Percentiles rank a stretch among this genome's conserved stretches.
phyloP scores from a whole-genome alignment of 1,284 basidiomycete genomes.

The Cutaneotrichosporon arboriforme region DNA sequence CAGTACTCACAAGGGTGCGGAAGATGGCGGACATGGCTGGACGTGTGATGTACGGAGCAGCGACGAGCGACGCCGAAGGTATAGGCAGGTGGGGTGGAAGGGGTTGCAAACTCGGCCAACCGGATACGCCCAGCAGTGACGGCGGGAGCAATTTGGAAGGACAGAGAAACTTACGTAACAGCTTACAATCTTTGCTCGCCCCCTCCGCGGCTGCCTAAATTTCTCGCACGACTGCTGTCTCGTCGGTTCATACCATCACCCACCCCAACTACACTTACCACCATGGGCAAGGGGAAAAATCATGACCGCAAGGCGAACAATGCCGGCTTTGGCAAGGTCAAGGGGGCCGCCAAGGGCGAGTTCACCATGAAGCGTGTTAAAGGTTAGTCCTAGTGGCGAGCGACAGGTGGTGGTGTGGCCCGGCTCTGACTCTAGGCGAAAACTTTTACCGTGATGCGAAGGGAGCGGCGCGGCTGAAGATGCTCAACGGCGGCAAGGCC shows the following conservation, averaged over 20 bases:
- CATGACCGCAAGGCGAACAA: conserved; percentile 37
- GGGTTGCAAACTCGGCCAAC: background rate
- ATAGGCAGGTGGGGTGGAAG: background rate
- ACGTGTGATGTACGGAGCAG: conserved; percentile 3
- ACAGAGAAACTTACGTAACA: no score
- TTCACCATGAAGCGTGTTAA: conserved; percentile 63
- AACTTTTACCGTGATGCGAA: conserved; percentile 93
- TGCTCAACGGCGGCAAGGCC: conserved; percentile 85
- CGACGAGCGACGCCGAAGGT: background rate
- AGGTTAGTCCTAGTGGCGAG: conserved; percentile 39
- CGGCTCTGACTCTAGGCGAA: no score
- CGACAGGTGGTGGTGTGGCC: no score
- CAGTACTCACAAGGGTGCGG: conserved; percentile 23
- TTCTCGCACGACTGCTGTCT: background rate
- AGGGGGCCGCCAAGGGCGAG: conserved; percentile 34
- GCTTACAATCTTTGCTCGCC: no score
- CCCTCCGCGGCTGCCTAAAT: no score
- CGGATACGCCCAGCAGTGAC: background rate
- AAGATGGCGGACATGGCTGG: conserved; percentile 30
- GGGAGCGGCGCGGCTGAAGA: conserved; percentile 71
- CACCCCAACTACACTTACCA: conserved; percentile 6
- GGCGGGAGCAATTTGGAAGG: no score
- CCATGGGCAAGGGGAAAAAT: conserved; percentile 49
- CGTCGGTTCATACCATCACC: background rate
- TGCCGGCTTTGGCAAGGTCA: conserved; percentile 37